These are phyloP conservation scores for Trichoderma asperellum DNA, from an alignment of 2,329 filamentous ascomycete species.

Conservation along the genomic window DNA sequence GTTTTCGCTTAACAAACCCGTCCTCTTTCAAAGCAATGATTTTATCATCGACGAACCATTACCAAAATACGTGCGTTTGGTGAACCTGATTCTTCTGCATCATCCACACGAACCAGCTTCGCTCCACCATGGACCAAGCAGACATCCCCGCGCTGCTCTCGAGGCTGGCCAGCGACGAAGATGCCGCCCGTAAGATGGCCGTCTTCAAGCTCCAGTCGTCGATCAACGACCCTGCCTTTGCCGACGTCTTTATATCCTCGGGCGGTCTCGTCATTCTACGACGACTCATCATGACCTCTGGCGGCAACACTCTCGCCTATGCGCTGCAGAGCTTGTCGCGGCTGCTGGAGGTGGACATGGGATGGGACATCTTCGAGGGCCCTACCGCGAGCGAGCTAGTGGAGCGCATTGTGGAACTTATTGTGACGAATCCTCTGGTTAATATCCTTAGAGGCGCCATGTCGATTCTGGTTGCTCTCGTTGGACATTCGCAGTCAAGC, in stretches of 20 bases:
- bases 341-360: constrained; percentile 93
- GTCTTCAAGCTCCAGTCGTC: constrained; percentile 96
- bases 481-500: constrained; percentile 76
- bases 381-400: constrained; percentile 67
- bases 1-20: neutral
- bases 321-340: constrained; percentile 86
- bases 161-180: constrained; percentile 71
- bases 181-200: constrained; percentile 96
- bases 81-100: constrained; percentile 13
- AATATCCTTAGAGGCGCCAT: constrained; percentile 97
- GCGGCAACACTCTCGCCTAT: constrained; percentile 94
- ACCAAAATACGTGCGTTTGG: constrained; percentile 5
- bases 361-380: constrained; percentile 85
- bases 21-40: constrained; percentile 19
- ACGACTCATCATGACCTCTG: constrained; percentile 80
- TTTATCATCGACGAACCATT: constrained; percentile 2
- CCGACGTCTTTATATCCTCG: constrained; percentile 91
- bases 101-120: constrained; percentile 12
- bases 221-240: constrained; percentile 95
- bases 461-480: constrained; percentile 92
- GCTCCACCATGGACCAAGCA: constrained; percentile 62
- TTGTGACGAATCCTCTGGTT: constrained; percentile 92
- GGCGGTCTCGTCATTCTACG: constrained; percentile 82
- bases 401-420: constrained; percentile 82
- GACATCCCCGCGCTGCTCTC: constrained; percentile 68